Conservation (phyloP, 129 eudicot genomes). For the sunflower (Helianthus annuus) region DNA sequence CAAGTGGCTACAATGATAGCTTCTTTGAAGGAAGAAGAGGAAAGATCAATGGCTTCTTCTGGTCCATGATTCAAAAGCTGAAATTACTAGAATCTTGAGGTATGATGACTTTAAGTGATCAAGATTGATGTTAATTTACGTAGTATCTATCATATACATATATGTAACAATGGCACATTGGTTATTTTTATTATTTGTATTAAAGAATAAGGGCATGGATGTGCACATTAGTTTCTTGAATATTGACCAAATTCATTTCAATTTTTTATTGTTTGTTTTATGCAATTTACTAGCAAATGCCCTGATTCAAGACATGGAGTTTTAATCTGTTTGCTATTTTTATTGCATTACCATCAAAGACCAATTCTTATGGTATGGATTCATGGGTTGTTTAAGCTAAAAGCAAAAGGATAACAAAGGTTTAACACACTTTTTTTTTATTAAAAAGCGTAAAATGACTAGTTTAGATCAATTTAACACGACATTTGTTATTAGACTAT, state of each 20-base stretch:
- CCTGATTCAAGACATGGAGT: not conserved
- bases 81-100: constrained; percentile 1
- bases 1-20: constrained; percentile 53
- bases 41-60: constrained; percentile 49
- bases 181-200: constrained; percentile 14
- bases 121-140: constrained; percentile 17
- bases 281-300: not conserved
- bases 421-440: too few species aligned
- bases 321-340: too few species aligned
- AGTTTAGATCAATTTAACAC: too few species aligned
- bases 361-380: too few species aligned
- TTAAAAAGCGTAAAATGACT: too few species aligned
- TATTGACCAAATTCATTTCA: constrained; percentile 13
- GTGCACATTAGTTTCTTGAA: constrained; percentile 24
- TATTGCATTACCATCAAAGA: too few species aligned
- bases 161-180: constrained; percentile 11
- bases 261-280: not conserved
- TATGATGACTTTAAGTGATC: not conserved
- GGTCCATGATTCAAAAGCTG: constrained; percentile 33
- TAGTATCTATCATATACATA: too few species aligned
- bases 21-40: constrained; percentile 60
- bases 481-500: too few species aligned
- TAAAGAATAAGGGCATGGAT: constrained; percentile 32
- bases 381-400: too few species aligned
- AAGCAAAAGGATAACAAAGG: too few species aligned